A percentile compares a stretch with the other conserved stretches of the same genome.
Conservation (phyloP, 2,329 filamentous ascomycete species). For the Trichoderma guizhouense region DNA sequence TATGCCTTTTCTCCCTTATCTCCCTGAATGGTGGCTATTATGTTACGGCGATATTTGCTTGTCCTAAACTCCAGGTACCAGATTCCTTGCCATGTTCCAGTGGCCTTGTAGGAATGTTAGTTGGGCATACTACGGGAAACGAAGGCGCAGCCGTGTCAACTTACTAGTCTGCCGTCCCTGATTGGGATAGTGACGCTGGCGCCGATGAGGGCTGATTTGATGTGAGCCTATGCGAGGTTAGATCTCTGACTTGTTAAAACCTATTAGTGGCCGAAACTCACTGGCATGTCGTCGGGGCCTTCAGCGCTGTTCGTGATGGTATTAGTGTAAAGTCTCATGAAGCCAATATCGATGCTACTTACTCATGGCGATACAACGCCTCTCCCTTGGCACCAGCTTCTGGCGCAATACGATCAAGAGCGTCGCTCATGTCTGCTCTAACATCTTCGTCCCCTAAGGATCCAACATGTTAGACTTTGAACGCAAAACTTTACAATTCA, state of each 20-base stretch:
- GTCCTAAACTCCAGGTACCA: slow-evolving; percentile 91
- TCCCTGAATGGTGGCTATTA: slow-evolving; percentile 93
- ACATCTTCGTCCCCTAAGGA: slow-evolving; percentile 67
- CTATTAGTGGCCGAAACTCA: slow-evolving; percentile 32
- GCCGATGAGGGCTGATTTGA: slow-evolving; percentile 87
- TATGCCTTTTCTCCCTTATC: slow-evolving; percentile 77
- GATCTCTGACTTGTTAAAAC: not conserved
- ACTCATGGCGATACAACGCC: slow-evolving; percentile 72
- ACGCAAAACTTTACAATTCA: not conserved
- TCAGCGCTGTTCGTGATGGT: slow-evolving; percentile 58
- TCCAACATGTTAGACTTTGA: not conserved
- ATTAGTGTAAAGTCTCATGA: not conserved
- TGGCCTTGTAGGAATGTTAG: slow-evolving; percentile 40
- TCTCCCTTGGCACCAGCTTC: slow-evolving; percentile 68
- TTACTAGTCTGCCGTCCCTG: slow-evolving; percentile 72
- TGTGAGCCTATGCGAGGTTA: slow-evolving; percentile 62
- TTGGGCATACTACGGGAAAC: not conserved
- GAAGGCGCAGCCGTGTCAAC: slow-evolving; percentile 25
- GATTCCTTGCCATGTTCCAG: slow-evolving; percentile 79
- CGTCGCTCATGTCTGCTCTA: slow-evolving; percentile 89
- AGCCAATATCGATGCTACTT: slow-evolving; percentile 19
- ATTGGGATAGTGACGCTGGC: slow-evolving; percentile 91
- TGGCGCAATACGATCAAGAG: slow-evolving; percentile 84
- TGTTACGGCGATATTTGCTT: slow-evolving; percentile 70
- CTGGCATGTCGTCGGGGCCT: slow-evolving; percentile 91